Base-by-base conservation (phyloP, 371 early-diverging fungal genomes). In the Mucor velutinosus region DNA sequence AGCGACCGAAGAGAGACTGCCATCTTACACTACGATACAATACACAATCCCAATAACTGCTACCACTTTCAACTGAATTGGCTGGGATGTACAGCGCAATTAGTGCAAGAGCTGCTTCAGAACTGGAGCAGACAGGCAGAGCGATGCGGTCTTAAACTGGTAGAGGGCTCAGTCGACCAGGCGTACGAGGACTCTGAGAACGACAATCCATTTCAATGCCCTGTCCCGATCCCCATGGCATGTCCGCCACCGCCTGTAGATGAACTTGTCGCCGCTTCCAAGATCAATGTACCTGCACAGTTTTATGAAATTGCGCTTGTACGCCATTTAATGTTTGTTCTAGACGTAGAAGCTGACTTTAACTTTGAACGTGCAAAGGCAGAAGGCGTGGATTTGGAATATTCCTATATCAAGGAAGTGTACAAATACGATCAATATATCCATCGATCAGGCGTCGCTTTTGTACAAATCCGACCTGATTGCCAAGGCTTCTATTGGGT, bases 31-130 rank as follows among this genome's bases (percentile, higher is more conserved):
- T 92, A 94, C 70, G 97, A 98, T 73, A 89, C 94, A 0, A 81
- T 93, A 11, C 95, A 97, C 78, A 96, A 96, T 67, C 88, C 95
- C 25, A 79, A 82, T 30, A 89, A 90, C 60, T 94, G 94, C 76
- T 98, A 93, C 69, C 98, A 98, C 65, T 91, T 98, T 60, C 94
- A 96, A 70, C 74, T 99, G 25, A 93, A 96, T 75, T 99, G 99
- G 99, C 81, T 98, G 7, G 94, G 94, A 29, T 98, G 98, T 74
- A 95, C 96, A 1, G 92, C 96, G 6, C 85, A 93, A 30, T 77
- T 96, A 21, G 89, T 99, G 19, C 95, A 97, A 64, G 97, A 97
- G 64, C 76, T 96, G 58, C 79, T 98, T 19, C 88, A 86, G 45
- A 79, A 82, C 15, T 98, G 98, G 99, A 74, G 89, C 35, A 79